phyloP scores from a whole-genome alignment of 805 yeast species.

The Saccharomycopsis lassenensis region DNA sequence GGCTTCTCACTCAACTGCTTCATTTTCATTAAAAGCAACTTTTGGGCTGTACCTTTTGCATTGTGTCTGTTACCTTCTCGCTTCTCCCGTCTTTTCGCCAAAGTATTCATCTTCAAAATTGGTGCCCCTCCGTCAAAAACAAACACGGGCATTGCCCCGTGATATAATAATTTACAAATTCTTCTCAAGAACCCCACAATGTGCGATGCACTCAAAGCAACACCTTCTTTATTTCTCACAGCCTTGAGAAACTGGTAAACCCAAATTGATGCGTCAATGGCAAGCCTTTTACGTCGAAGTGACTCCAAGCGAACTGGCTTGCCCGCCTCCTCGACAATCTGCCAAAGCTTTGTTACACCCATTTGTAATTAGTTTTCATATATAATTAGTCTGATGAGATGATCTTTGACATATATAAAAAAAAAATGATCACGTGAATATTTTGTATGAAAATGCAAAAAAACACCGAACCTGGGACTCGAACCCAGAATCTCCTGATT shows the following conservation, averaged over 20 bases:
- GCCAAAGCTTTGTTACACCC: conserved; percentile 98
- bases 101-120: conserved; percentile 65
- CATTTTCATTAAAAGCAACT: conserved; percentile 67
- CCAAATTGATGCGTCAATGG: conserved; percentile 99
- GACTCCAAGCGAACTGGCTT: conserved; percentile 85
- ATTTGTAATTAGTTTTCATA: no score
- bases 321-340: conserved; percentile 78
- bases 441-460: no score
- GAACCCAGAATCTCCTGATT: conserved; percentile 14
- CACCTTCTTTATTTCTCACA: conserved; percentile 75
- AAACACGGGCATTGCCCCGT: conserved; percentile 82
- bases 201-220: conserved; percentile 66
- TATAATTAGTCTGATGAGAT: no score
- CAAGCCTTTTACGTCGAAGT: conserved; percentile 63
- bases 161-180: conserved; percentile 78
- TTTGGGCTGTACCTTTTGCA: conserved; percentile 67
- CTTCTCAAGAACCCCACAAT: conserved; percentile 93
- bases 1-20: conserved; percentile 42
- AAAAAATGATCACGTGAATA: no score
- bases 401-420: no score
- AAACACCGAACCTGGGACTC: conserved; percentile 14
- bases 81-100: conserved; percentile 58
- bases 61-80: conserved; percentile 65
- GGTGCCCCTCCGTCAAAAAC: conserved; percentile 97
- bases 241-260: conserved; percentile 94